Base-by-base conservation (phyloP, 2,329 filamentous ascomycete species). In the Verticillium albo-atrum region DNA sequence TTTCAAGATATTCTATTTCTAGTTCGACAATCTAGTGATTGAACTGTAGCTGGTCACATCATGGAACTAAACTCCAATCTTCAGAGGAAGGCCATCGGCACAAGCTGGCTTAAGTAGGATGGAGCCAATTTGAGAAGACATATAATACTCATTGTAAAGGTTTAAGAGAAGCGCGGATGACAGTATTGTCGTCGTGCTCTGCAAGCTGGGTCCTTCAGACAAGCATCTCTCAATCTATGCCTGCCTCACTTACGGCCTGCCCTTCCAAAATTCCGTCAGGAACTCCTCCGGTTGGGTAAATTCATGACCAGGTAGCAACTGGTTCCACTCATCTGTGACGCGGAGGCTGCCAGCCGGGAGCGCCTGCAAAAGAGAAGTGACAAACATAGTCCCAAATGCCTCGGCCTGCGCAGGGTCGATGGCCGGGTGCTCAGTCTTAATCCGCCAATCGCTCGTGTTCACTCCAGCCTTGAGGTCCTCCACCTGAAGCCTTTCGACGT, bases 381-480 rank as follows among this genome's bases (percentile, higher is more conserved):
- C 47, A 12, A 23, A 47, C 3, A 9, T 7, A 10, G 66, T 53
- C 2, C 14, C 20, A 1, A 14, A 6, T 5, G 58, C 26, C 0
- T 66, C 54, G 10, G 68, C 58, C 10, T 70, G 68, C 5, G 63
- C 56, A 2, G 67, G 59, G n/a, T 47, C 9, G 56, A 68, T 53
- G 10, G 61, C 25, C 1, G 59, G 27, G 58, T 75, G 74, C 1
- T 47, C 61, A 14, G 71, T 64, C 63, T 62, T 23, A 28, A 78
- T 66, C 23, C 68, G 59, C 80, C 81, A 83, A 3, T 72, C 74
- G 0, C 75, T 68, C 15, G 73, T 72, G 2, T 78, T 63, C 14
- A 60, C 59, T 6, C 79, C 81, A 3, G 69, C 73, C 64, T 77
- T 68, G 5, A 86, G 75, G 64, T 86, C 82, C 55, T 76, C 72